Evolutionary conservation across 225 moss, liverwort and hornwort genomes (phyloP).

Genomic region (Sphagnum tenellum): DNA sequence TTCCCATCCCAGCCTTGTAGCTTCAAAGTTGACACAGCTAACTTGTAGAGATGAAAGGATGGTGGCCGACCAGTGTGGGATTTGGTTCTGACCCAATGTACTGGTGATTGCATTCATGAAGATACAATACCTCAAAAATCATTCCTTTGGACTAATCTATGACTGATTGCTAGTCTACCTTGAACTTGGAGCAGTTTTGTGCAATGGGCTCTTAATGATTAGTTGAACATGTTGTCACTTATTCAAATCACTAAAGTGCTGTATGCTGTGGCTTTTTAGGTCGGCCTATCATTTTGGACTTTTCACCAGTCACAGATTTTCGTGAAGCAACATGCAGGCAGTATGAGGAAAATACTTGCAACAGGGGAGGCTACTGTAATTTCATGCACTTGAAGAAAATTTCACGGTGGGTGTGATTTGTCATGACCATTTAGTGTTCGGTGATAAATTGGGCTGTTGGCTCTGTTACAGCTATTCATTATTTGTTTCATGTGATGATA

Average conservation of each 20-base stretch:
- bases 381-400: conserved; percentile 99
- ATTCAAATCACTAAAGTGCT: too few relatives aligned
- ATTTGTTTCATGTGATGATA: conserved; percentile 1
- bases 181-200: too few relatives aligned
- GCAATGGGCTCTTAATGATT: too few relatives aligned
- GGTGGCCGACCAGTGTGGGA: too few relatives aligned
- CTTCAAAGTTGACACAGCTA: conserved; percentile 8
- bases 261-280: conserved; percentile 19
- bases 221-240: too few relatives aligned
- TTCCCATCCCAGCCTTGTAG: conserved; percentile 17
- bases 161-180: too few relatives aligned
- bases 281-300: conserved; percentile 89
- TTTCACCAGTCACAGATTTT: conserved; percentile 97
- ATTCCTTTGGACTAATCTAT: too few relatives aligned
- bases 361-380: conserved; percentile 96
- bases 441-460: background rate
- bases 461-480: too few relatives aligned
- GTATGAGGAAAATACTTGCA: conserved; percentile 98
- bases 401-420: conserved; percentile 30
- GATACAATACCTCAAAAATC: too few relatives aligned
- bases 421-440: background rate
- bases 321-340: conserved; percentile 99
- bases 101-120: too few relatives aligned
- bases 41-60: too few relatives aligned
- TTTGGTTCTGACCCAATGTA: too few relatives aligned